A percentile compares a stretch with the other conserved stretches of the same genome.
Evolutionary conservation across 2,329 filamentous ascomycete species (phyloP).

Genomic region (Akanthomyces uredinophilus): DNA sequence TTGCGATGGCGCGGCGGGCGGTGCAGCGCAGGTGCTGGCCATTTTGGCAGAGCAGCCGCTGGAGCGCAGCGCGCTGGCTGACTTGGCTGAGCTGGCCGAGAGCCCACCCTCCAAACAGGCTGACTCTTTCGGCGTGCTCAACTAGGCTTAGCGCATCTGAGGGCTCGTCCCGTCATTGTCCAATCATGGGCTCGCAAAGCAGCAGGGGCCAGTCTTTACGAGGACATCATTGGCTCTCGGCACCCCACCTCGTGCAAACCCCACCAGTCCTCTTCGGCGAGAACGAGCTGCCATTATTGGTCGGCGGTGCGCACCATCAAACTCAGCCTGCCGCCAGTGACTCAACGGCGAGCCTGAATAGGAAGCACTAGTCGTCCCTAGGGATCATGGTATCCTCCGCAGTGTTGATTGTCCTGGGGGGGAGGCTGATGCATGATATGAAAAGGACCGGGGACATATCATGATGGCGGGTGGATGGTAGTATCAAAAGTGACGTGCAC

Average conservation of each 20-base stretch:
- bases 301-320: background rate
- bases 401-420: background rate
- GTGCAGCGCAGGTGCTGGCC: background rate
- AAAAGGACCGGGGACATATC: background rate
- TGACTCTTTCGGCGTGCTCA: slow-evolving; percentile 42
- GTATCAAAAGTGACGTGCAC: background rate
- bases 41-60: background rate
- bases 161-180: slow-evolving; percentile 15
- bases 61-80: too few relatives aligned
- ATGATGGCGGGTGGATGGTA: background rate
- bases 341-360: slow-evolving; percentile 13
- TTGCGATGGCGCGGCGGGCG: slow-evolving; percentile 18
- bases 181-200: slow-evolving; percentile 23
- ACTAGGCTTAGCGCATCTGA: slow-evolving; percentile 30
- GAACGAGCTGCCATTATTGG: slow-evolving; percentile 11
- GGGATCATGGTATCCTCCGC: background rate
- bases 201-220: slow-evolving; percentile 14
- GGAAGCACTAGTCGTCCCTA: background rate
- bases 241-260: background rate
- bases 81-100: background rate
- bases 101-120: slow-evolving; percentile 13
- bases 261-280: slow-evolving; percentile 16
- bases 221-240: background rate
- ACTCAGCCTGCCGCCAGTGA: slow-evolving; percentile 2
- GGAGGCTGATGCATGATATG: background rate